Percentiles rank a stretch among this genome's conserved stretches.
phyloP scores from a whole-genome alignment of 2,329 filamentous ascomycete species.

The Beauveria pseudobassiana region DNA sequence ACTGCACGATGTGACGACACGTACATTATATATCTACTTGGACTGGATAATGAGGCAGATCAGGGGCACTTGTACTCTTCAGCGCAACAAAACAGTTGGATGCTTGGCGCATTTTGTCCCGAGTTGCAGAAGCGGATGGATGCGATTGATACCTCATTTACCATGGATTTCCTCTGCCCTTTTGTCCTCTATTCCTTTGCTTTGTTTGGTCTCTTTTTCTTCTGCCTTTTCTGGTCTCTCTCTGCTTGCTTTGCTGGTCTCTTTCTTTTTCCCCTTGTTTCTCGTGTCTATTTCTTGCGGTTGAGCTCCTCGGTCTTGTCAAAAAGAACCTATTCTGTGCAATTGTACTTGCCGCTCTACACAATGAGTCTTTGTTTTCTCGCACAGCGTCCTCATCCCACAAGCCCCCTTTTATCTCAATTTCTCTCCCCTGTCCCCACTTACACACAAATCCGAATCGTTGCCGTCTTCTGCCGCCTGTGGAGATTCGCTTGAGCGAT shows the following conservation, averaged over 20 bases:
- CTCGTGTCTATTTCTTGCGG: conserved; percentile 15
- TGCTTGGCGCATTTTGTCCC: not conserved
- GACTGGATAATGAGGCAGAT: conserved; percentile 12
- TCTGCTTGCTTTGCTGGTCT: not conserved
- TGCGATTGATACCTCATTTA: conserved; percentile 31
- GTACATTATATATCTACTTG: conserved; percentile 20
- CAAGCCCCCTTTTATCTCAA: conserved; percentile 14
- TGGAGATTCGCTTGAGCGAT: not conserved
- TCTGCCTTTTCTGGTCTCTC: not conserved
- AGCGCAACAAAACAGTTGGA: conserved; percentile 3
- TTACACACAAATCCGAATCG: conserved; percentile 19
- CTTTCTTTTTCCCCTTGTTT: conserved; percentile 11
- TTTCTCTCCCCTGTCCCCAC: conserved; percentile 15
- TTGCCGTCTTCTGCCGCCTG: not conserved
- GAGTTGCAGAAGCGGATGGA: conserved; percentile 18
- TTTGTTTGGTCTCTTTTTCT: not conserved
- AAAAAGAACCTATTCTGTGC: conserved; percentile 25
- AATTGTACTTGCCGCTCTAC: conserved; percentile 25
- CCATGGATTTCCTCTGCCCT: conserved; percentile 2
- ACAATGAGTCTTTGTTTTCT: conserved; percentile 11
- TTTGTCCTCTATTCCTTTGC: not conserved
- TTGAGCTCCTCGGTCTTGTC: conserved; percentile 12
- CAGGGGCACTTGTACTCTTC: not conserved
- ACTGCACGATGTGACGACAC: conserved; percentile 35
- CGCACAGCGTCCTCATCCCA: not conserved